Evolutionary conservation across 2,329 filamentous ascomycete genomes (phyloP).

Genomic region (Aspergillus quadricinctus): DNA sequence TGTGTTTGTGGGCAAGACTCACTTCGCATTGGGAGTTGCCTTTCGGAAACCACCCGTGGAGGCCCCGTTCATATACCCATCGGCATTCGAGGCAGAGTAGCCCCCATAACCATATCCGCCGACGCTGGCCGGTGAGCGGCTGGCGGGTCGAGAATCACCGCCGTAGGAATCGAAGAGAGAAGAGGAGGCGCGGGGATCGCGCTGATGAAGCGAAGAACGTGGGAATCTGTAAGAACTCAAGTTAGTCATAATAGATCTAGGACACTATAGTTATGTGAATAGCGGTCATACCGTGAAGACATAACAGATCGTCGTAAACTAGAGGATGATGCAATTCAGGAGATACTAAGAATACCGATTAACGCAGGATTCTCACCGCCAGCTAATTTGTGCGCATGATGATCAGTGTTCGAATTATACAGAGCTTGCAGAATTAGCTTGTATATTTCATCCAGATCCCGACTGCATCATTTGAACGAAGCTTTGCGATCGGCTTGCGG

Average conservation of each 20-base stretch:
- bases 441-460: background rate
- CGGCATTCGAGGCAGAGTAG: conserved; percentile 23
- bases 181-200: conserved; percentile 61
- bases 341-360: background rate
- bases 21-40: conserved; percentile 69
- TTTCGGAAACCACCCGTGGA: conserved; percentile 43
- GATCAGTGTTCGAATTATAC: background rate
- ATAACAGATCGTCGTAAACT: conserved; percentile 17
- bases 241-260: background rate
- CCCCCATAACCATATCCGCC: conserved; percentile 50
- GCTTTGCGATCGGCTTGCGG: conserved; percentile 7
- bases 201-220: conserved; percentile 64
- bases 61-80: conserved; percentile 22
- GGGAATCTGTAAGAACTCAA: conserved; percentile 55
- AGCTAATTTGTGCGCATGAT: background rate
- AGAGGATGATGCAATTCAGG: background rate
- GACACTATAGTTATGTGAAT: background rate
- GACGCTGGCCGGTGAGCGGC: conserved; percentile 39
- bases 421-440: background rate
- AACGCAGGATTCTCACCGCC: background rate
- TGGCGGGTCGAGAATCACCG: conserved; percentile 44
- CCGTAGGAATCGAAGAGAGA: conserved; percentile 73
- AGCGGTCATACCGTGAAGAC: conserved; percentile 33
- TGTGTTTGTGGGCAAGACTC: conserved; percentile 22
- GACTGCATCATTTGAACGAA: background rate